Conservation (phyloP, 2,329 filamentous ascomycete species). For the Phoma sp. region DNA sequence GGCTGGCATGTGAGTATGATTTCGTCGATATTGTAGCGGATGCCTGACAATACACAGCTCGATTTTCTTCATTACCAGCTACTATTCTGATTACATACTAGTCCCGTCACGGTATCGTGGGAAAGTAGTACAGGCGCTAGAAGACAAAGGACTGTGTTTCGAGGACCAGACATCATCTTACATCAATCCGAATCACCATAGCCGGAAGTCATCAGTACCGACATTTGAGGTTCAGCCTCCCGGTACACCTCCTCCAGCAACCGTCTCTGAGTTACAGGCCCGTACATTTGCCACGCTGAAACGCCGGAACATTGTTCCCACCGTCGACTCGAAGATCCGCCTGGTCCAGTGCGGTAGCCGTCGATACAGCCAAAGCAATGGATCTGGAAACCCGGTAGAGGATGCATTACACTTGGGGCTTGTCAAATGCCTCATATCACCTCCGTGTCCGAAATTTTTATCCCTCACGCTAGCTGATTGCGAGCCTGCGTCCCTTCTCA, state of each 20-base stretch:
- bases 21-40: not conserved
- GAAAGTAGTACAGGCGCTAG: conserved; percentile 76
- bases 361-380: conserved; percentile 45
- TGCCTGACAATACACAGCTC: conserved; percentile 58
- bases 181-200: conserved; percentile 60
- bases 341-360: conserved; percentile 83
- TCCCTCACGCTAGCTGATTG: conserved; percentile 75
- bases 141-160: conserved; percentile 83
- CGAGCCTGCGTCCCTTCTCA: conserved; percentile 74
- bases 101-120: conserved; percentile 77
- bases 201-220: conserved; percentile 54
- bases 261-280: conserved; percentile 77
- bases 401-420: conserved; percentile 56
- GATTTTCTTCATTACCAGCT: conserved; percentile 98
- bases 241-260: conserved; percentile 77
- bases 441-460: conserved; percentile 68
- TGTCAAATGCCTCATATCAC: conserved; percentile 55
- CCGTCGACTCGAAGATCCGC: conserved; percentile 70
- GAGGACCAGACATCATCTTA: conserved; percentile 68
- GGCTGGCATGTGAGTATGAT: conserved; percentile 72
- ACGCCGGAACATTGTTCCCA: conserved; percentile 74
- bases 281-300: conserved; percentile 86
- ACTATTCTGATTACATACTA: conserved; percentile 96
- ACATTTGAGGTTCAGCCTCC: conserved; percentile 59
- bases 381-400: conserved; percentile 45